Evolutionary conservation across 805 yeast species (phyloP), one percentile per base, ranked within the genome.

Genomic region (Starmerella riodocensis): DNA sequence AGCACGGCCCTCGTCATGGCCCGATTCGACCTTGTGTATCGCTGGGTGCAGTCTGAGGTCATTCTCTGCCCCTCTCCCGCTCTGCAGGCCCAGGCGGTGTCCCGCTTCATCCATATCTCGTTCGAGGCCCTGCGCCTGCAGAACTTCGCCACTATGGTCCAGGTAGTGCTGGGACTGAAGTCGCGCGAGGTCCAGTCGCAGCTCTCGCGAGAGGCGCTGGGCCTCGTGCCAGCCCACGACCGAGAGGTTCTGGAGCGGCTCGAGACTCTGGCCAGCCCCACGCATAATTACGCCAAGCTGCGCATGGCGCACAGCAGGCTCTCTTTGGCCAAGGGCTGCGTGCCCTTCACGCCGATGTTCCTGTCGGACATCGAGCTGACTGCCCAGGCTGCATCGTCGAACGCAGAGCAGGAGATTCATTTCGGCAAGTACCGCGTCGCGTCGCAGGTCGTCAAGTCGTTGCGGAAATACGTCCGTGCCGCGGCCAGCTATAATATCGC

Each of bases 11-110:
- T 88, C 34, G 84, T 83, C 11, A 76, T 84, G 29, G 70, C 93
- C 0, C 65, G 98, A 44, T 91, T 86, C 66, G 86, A 88, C 54
- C 62, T 88, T 43, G 76, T 82, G 63, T 86, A 82, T 6, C 83
- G 82, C 51, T 88, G 97, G 97, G 76, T 86, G 29, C 74, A 82
- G 25, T 82, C 94, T 0, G 95, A 88, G 61, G 73, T 91, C 40
- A 58, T 84, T 13, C 62, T 88, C 44, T 83, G 94, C 8, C 67
- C 66, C 40, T 63, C 68, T 31, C 64, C 71, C 20, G 65, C 63
- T 3, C 71, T 82, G 48, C 66, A 88, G 48, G 72, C 75, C 31
- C 67, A 73, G 40, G 69, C 86, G 1, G 71, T 86, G n/a, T 76
- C 84, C n/a, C 66, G 88, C 48, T 84, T 81, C 52, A 83, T 88